Conservation (phyloP, 257 asterid species). For the Nicotiana noctiflora region DNA sequence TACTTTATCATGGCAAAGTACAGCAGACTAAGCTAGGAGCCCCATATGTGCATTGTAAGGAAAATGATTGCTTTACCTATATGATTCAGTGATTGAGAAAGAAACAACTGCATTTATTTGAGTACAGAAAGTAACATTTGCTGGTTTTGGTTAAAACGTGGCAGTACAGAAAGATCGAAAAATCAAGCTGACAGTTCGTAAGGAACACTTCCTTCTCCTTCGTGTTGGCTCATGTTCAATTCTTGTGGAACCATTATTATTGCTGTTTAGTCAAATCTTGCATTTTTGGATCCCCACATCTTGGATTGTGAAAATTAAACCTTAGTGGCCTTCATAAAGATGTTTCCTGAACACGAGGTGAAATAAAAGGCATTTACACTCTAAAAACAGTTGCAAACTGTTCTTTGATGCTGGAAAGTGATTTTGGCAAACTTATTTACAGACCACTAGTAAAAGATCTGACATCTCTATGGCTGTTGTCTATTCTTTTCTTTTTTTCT, state of each 20-base stretch:
- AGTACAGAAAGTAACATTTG: neutral
- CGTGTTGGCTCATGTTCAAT: neutral
- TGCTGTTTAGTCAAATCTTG: neutral
- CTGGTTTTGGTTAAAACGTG: neutral
- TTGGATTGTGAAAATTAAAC: slow-evolving; percentile 1
- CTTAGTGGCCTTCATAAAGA: neutral
- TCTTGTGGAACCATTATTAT: neutral
- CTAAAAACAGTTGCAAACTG: neutral
- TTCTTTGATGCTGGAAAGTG: neutral
- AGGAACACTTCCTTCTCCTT: neutral
- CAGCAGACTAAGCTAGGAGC: neutral
- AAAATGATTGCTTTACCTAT: neutral
- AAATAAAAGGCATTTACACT: neutral
- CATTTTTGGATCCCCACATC: neutral
- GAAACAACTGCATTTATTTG: neutral
- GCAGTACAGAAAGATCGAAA: neutral
- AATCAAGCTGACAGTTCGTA: neutral
- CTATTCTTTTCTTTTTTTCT: neutral
- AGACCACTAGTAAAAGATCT: neutral
- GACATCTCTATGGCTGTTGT: neutral
- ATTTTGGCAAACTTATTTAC: neutral
- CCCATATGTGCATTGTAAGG: neutral
- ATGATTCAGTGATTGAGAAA: slow-evolving; percentile 1
- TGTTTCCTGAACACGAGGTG: neutral
- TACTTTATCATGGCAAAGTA: neutral